phyloP scores from a whole-genome alignment of 1,284 basidiomycete genomes.

The Peniophora sp. region DNA sequence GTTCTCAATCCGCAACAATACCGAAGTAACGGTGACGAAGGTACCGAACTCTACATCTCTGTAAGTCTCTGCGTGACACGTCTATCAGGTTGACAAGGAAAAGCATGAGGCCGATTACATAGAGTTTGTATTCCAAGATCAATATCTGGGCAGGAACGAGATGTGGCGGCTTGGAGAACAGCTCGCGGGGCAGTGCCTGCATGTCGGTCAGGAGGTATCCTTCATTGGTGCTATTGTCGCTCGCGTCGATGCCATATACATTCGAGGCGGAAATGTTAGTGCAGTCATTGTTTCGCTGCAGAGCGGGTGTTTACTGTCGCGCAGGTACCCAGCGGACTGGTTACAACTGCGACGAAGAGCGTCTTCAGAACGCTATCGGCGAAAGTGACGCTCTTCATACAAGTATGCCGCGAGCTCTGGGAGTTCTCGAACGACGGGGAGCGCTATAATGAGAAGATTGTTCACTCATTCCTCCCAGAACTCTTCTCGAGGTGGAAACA shows the following conservation, averaged over 20 bases:
- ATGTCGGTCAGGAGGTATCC: constrained; percentile 62
- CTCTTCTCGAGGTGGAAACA: constrained; percentile 80
- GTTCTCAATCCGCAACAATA: constrained; percentile 63
- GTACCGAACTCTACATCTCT: constrained; percentile 21
- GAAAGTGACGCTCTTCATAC: constrained; percentile 89
- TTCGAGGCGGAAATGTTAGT: constrained; percentile 53
- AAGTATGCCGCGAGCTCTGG: constrained; percentile 95
- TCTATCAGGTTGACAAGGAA: constrained; percentile 54
- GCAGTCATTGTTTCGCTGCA: background rate
- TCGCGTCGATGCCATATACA: constrained; percentile 72
- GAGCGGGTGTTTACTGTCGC: background rate
- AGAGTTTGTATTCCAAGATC: constrained; percentile 86
- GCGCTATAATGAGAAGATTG: constrained; percentile 92
- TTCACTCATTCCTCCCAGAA: constrained; percentile 86
- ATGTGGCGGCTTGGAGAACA: constrained; percentile 85
- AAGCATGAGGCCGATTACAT: constrained; percentile 71
- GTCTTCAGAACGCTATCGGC: constrained; percentile 90
- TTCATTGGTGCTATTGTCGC: constrained; percentile 76
- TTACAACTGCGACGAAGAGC: constrained; percentile 80
- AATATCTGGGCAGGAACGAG: constrained; percentile 86
- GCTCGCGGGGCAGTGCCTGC: constrained; percentile 70
- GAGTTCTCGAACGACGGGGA: constrained; percentile 96
- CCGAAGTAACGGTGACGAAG: constrained; percentile 64
- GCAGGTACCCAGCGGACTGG: constrained; percentile 73
- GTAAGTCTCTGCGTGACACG: constrained; percentile 4